Evolutionary conservation across 257 asterid species (phyloP), one percentile per base, ranked within the genome.

Genomic region (Marsdenia floribunda): DNA sequence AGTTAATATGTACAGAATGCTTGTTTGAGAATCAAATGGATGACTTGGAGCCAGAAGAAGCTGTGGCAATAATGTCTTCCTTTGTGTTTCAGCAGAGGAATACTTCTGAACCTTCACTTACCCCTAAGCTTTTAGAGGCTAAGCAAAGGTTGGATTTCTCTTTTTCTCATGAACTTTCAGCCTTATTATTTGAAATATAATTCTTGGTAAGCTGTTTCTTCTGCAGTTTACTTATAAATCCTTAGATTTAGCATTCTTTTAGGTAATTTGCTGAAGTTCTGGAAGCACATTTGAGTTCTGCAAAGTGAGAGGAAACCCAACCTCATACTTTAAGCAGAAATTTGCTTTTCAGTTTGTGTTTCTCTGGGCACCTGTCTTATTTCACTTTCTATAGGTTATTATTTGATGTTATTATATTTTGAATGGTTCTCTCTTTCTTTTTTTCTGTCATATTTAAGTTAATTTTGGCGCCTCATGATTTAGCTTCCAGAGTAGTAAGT

Each of bases 41-140:
- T 78, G 99, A 86, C 80, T 87, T 95, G 82, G 98, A 90, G 82
- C 97, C 99, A 44, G 99, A 95, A 86, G 99, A 95, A 88, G 97
- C 96, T 75, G 98, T 92, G 80, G 99, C 99, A 15, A 88, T 95
- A 47, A 95, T 95, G 99, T 95, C 99, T 70, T 92, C 98, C 50
- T 92, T 95, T 81, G 98, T 95, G 79, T 95, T 95, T 88, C 98
- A 95, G 96, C 97, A 95, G 79, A 87, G 79, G 79, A 90, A 92
- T 60, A 77, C 97, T 80, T 88, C 96, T 76, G 96, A 90, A 80
- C 94, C 96, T 76, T 89, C 92, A 81, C 93, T 95, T 82, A 90
- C 97, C 3, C 93, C 97, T 47, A 95, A 85, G 86, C 91, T 95
- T 71, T 81, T 92, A 73, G 86, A 76, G 85, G 98, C 99, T 71